These are phyloP conservation scores for Heterobasidion annosum DNA, from an alignment of 1,284 basidiomycete species.

Conservation along the genomic window DNA sequence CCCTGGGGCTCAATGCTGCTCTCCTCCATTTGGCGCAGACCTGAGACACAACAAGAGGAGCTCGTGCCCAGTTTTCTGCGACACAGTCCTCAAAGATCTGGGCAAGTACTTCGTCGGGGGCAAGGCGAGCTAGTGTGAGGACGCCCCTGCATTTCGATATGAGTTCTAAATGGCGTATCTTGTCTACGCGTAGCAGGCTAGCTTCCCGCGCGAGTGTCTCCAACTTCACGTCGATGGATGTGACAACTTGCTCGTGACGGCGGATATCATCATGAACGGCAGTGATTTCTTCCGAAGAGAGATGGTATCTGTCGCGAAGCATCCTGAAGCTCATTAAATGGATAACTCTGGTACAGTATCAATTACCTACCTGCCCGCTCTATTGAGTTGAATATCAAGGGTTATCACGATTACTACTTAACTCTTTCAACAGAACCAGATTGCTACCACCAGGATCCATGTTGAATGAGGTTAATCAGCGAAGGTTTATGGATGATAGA, in stretches of 20 bases:
- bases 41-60: conserved; percentile 46
- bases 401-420: too few species aligned
- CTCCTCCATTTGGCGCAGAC: conserved; percentile 54
- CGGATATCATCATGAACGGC: conserved; percentile 24
- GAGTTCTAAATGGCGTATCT: conserved; percentile 27
- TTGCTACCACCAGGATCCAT: too few species aligned
- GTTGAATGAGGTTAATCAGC: too few species aligned
- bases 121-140: conserved; percentile 44
- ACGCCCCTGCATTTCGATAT: conserved; percentile 37
- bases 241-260: conserved; percentile 31
- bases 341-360: too few species aligned
- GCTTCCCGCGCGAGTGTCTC: conserved; percentile 28
- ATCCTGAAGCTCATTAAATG: not conserved
- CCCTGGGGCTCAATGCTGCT: conserved; percentile 37
- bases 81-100: conserved; percentile 44
- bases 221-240: conserved; percentile 32
- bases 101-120: conserved; percentile 48
- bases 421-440: too few species aligned
- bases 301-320: not conserved
- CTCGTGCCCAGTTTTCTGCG: conserved; percentile 41
- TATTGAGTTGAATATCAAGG: too few species aligned
- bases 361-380: not conserved
- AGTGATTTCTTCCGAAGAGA: conserved; percentile 17
- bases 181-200: conserved; percentile 34
- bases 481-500: too few species aligned